phyloP scores from a whole-genome alignment of 306 rosid genomes.

The Gastrolobium villosum region DNA sequence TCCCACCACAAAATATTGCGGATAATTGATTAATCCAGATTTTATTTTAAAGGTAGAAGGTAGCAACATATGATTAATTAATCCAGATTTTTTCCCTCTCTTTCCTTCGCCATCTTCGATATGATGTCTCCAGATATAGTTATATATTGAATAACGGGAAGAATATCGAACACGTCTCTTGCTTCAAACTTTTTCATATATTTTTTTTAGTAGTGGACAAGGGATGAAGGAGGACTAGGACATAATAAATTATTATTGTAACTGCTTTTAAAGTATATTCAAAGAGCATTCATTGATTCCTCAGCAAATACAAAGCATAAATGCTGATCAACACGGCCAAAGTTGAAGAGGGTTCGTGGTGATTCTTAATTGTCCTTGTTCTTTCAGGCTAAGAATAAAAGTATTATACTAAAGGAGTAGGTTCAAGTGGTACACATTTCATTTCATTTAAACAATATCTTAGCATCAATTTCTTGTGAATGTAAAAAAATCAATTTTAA shows the following conservation, averaged over 20 bases:
- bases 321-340: not conserved
- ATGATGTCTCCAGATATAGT: not conserved
- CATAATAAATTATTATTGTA: not conserved
- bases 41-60: too few relatives aligned
- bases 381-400: constrained; percentile 30
- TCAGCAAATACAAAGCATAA: constrained; percentile 37
- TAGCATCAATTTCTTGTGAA: too few relatives aligned
- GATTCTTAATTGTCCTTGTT: not conserved
- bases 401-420: not conserved
- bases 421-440: too few relatives aligned
- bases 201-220: not conserved
- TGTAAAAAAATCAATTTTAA: too few relatives aligned
- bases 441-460: too few relatives aligned
- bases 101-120: not conserved
- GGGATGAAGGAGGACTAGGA: not conserved
- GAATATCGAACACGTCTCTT: not conserved
- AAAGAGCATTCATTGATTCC: constrained; percentile 15
- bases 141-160: not conserved
- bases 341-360: constrained; percentile 2
- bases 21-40: constrained; percentile 4
- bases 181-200: not conserved
- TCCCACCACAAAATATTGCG: constrained; percentile 5
- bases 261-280: constrained; percentile 1
- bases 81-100: not conserved
- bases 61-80: not conserved